Percentiles rank a stretch among this genome's conserved stretches.
Conservation (phyloP, 129 eudicot species). For the Lactuca sativa region DNA sequence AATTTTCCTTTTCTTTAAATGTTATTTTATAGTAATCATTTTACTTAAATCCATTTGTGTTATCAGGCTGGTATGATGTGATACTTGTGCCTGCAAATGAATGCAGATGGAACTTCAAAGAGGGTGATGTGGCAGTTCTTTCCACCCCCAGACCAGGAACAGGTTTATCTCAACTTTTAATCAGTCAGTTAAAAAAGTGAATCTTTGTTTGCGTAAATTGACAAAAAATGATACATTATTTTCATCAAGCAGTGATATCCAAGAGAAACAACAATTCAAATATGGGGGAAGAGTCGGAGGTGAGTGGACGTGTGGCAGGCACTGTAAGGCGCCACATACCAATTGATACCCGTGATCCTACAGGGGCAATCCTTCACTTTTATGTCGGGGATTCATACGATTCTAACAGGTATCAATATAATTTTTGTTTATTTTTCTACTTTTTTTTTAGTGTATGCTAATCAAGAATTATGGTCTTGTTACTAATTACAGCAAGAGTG, state of each 20-base stretch:
- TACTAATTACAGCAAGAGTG: slow-evolving; percentile 44
- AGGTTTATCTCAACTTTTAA: slow-evolving; percentile 35
- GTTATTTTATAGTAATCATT: neutral
- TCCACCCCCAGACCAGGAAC: slow-evolving; percentile 87
- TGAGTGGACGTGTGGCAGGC: slow-evolving; percentile 85
- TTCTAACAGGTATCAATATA: slow-evolving; percentile 52
- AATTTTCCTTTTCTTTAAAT: neutral
- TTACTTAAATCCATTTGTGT: neutral
- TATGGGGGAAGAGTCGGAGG: slow-evolving; percentile 64
- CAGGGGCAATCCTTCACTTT: slow-evolving; percentile 91
- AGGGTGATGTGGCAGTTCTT: slow-evolving; percentile 97
- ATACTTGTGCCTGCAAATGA: slow-evolving; percentile 72
- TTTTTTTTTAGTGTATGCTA: neutral
- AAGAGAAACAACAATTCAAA: slow-evolving; percentile 51
- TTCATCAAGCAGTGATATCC: slow-evolving; percentile 47
- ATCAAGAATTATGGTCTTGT: slow-evolving; percentile 3
- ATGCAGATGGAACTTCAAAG: slow-evolving; percentile 85
- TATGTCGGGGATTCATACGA: slow-evolving; percentile 92
- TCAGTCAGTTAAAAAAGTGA: too few species aligned
- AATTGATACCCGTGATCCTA: slow-evolving; percentile 86
- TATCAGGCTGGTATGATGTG: slow-evolving; percentile 93
- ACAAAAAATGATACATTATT: neutral
- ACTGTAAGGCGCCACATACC: slow-evolving; percentile 93
- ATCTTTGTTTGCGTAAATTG: too few species aligned
- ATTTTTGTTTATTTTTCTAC: neutral